Evolutionary conservation across 345 rosid species (phyloP).

Genomic region (Rhodamnia argentea): DNA sequence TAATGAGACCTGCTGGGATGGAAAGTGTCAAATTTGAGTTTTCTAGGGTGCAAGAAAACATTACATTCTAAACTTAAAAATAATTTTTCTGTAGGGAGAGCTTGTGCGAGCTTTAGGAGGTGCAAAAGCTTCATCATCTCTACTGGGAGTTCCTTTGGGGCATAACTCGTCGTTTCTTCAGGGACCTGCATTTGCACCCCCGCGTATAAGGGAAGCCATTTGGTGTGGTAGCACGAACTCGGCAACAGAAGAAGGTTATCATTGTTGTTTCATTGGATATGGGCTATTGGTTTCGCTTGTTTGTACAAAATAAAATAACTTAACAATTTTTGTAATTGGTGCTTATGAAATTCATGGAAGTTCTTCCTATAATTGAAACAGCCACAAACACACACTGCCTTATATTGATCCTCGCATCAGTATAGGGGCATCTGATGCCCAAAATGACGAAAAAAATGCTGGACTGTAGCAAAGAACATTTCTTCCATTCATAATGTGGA

Average conservation of each 20-base stretch:
- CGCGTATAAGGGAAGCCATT: conserved; percentile 93
- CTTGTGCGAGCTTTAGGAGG: conserved; percentile 85
- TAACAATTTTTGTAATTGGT: neutral
- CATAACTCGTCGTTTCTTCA: conserved; percentile 98
- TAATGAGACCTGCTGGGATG: neutral
- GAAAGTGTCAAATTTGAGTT: neutral
- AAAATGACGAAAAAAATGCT: neutral
- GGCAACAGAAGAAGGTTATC: conserved; percentile 79
- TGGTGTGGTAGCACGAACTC: conserved; percentile 99
- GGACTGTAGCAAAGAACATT: neutral
- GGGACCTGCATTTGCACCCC: conserved; percentile 98
- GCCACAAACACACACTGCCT: neutral
- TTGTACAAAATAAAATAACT: neutral
- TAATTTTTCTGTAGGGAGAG: conserved; percentile 50
- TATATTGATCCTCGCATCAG: neutral
- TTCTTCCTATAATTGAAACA: neutral
- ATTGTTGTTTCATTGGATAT: neutral
- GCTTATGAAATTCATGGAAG: neutral
- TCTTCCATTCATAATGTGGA: neutral
- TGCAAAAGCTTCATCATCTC: conserved; percentile 54
- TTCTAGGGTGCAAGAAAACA: neutral
- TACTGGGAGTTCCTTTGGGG: conserved; percentile 93
- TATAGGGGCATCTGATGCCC: neutral
- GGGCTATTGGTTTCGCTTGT: neutral
- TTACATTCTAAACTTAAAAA: neutral